Percentiles rank a stretch among this genome's conserved stretches.
Evolutionary conservation across 1,139 yeast genomes (phyloP).

Genomic region (Barnettozyma hawaiiensis): DNA sequence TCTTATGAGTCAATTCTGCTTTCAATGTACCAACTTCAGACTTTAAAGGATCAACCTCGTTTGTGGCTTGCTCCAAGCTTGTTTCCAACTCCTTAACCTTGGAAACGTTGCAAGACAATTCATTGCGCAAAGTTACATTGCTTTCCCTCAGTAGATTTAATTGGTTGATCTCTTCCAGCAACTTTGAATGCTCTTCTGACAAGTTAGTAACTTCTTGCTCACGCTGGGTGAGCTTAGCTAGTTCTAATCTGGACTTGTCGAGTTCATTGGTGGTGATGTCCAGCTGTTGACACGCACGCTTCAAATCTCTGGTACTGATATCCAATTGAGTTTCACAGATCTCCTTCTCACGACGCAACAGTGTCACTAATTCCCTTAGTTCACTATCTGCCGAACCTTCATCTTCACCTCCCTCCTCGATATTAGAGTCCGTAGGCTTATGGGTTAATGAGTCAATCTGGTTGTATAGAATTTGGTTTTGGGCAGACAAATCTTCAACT

Average conservation of each 20-base stretch:
- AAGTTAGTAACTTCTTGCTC: conserved; percentile 37
- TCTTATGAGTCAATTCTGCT: conserved; percentile 37
- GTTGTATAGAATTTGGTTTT: conserved; percentile 61
- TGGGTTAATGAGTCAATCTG: conserved; percentile 50
- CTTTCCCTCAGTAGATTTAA: conserved; percentile 70
- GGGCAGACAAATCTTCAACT: conserved; percentile 54
- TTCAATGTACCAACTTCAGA: conserved; percentile 32
- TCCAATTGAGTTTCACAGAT: conserved; percentile 56
- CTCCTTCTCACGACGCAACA: conserved; percentile 74
- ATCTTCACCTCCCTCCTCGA: conserved; percentile 21
- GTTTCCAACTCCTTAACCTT: conserved; percentile 29
- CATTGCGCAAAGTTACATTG: conserved; percentile 60
- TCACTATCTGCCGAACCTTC: conserved; percentile 31
- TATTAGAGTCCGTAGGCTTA: conserved; percentile 15
- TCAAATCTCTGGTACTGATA: conserved; percentile 30
- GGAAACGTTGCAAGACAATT: conserved; percentile 29
- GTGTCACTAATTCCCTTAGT: conserved; percentile 52
- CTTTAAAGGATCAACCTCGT: conserved; percentile 30
- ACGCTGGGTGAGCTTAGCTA: conserved; percentile 34
- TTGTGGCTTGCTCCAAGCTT: conserved; percentile 31
- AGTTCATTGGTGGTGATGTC: conserved; percentile 39
- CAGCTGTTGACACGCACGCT: conserved; percentile 34
- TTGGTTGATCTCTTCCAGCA: conserved; percentile 60
- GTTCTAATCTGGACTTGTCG: conserved; percentile 40
- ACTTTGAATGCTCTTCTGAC: conserved; percentile 44